Base-by-base conservation (phyloP, 2,329 filamentous ascomycete species). In the Cordyceps cicadae region DNA sequence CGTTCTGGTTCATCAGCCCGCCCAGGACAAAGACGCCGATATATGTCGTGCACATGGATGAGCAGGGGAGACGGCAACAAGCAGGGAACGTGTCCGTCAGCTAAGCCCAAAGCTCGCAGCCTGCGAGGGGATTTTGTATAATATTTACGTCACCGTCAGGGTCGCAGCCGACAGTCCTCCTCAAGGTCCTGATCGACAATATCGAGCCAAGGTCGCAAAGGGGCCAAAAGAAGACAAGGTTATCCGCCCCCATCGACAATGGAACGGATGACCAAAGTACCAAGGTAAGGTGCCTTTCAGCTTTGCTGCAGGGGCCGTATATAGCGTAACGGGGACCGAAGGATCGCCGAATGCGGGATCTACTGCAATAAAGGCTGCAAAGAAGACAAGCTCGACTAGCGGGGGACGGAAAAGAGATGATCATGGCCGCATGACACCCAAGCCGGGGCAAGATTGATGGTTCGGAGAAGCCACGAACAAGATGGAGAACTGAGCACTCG, bases 391-490 rank as follows among this genome's bases (percentile, higher is more conserved):
- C 26, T 26, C 34, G 17, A 37, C 49, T 53, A 46, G n/a, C 19
- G 37, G 39, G 49, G 21, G 41, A 26, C 39, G 39, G 45, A 41
- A 21, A 57, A 15, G 21, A 52, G 55, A 59, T 52, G 48, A 52
- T 52, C 37, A 59, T 39, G 29, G 57, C 39, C 54, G 57, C 49
- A 34, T 46, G 2, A 59, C 32, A 12, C 39, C 29, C 37, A 39
- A 26, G n/a, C 24, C 26, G 43, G 50, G 19, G 41, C 29, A 41
- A 41, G 50, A 29, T n/a, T 24, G 57, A n/a, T 15, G n/a, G 5
- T 19, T 59, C 49, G 57, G 57, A 59, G 57, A 53, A 54, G 48
- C 29, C 39, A 39, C 15, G 12, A 59, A 59, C 48, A 54, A 59
- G 26, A 48, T 50, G 57, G 57, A 54, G 57, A 59, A 59, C 39